phyloP scores from a whole-genome alignment of 1,284 basidiomycete species.

The Ceratobasidium papillatum region DNA sequence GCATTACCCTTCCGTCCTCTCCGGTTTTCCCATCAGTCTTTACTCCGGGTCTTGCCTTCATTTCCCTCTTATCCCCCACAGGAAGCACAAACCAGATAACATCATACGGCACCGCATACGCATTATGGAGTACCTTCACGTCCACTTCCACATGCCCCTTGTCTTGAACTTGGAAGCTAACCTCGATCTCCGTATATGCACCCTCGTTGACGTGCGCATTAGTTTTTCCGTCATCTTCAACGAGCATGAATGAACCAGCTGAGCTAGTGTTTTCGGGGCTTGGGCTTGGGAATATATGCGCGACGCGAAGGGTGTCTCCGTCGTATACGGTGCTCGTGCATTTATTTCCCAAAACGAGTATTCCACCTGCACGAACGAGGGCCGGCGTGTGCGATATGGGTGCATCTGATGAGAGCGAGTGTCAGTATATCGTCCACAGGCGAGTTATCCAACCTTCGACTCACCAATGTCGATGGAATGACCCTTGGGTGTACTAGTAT shows the following conservation, averaged over 20 bases:
- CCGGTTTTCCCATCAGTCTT: not conserved
- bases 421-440: not conserved
- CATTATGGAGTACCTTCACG: slow-evolving; percentile 12
- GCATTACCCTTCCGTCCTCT: slow-evolving; percentile 21
- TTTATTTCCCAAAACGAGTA: slow-evolving; percentile 29
- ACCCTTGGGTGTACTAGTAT: slow-evolving; percentile 23
- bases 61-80: slow-evolving; percentile 6
- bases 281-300: slow-evolving; percentile 41
- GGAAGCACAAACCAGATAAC: slow-evolving; percentile 36
- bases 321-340: slow-evolving; percentile 36
- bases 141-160: slow-evolving; percentile 16
- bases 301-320: slow-evolving; percentile 18
- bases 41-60: not conserved
- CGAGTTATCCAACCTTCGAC: not conserved
- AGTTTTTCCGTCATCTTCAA: slow-evolving; percentile 39
- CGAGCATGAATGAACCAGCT: slow-evolving; percentile 27
- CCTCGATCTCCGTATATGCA: slow-evolving; percentile 24
- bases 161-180: slow-evolving; percentile 20
- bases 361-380: slow-evolving; percentile 37
- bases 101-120: slow-evolving; percentile 26
- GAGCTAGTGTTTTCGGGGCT: not conserved
- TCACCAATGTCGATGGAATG: slow-evolving; percentile 22
- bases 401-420: slow-evolving; percentile 1
- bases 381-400: slow-evolving; percentile 24
- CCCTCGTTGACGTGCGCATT: slow-evolving; percentile 33